Evolutionary conservation across 306 rosid genomes (phyloP), one percentile per base, ranked within the genome.

Genomic region (Trifolium pratense): DNA sequence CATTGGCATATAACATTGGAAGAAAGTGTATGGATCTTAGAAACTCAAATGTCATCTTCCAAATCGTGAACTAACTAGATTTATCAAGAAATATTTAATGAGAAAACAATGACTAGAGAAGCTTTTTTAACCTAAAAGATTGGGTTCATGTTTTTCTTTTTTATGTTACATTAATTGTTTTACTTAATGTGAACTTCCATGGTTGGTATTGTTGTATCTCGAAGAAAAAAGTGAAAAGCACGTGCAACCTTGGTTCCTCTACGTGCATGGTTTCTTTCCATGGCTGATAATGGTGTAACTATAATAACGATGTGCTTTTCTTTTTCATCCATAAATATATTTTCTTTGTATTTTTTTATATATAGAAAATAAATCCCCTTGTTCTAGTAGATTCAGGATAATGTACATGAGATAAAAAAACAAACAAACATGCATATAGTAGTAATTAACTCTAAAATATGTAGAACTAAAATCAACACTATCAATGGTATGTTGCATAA

Each of bases 21-120:
- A 0, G 58, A 58, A 25, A 64, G 55, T 86, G 32, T 39, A 87
- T 88, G 97, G 94, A 84, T 67, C 55, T 62, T 43, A 82, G 82
- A 67, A 56, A 81, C 52, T 80, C 57, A 55, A 17, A 57, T 52
- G 94, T 88, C 92, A 71, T 63, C 78, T 81, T 70, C 92, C 75
- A 49, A 5, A 32, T n/a, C 83, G 85, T 88, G 92, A 88, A 78
- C 53, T 12, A 64, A 77, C 82, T 81, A 72, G 78, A 84, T 77
- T 82, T 89, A 82, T 90, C 75, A 21, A 42, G 86, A 75, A 63
- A 57, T 18, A 14, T 56, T 74, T 83, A 45, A 79, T 71, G 85
- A 62, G 79, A 79, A 73, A 75, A 81, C 62, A 78, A 52, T 48
- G 77, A 76, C 51, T 51, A 55, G 66, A 16, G 78, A 53, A 37